phyloP scores from a whole-genome alignment of 2,329 filamentous ascomycete genomes.

The Sclerotinia spermophila region DNA sequence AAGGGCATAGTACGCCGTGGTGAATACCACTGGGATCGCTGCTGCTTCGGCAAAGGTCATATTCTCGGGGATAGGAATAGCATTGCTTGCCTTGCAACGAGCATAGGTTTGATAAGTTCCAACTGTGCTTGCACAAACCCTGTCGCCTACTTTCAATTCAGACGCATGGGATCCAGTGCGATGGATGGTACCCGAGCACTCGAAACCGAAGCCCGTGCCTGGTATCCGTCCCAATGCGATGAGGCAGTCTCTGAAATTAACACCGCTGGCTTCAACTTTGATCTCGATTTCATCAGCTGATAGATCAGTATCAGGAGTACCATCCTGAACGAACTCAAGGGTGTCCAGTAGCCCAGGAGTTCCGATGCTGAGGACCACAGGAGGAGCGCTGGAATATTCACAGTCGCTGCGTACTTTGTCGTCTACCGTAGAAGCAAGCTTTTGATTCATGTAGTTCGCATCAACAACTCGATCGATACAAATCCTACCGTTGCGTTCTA shows the following conservation, averaged over 20 bases:
- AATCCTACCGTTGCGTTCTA: background rate
- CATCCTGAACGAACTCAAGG: background rate
- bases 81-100: background rate
- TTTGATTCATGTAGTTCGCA: background rate
- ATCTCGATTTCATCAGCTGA: background rate
- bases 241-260: constrained; percentile 3
- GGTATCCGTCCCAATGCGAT: background rate
- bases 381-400: background rate
- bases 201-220: background rate
- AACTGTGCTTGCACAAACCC: background rate
- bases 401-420: background rate
- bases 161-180: background rate
- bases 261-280: background rate
- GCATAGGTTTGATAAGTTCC: constrained; percentile 18
- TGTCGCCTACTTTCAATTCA: background rate
- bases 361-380: background rate
- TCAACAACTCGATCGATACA: background rate
- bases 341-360: background rate
- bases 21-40: constrained; percentile 26
- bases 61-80: background rate
- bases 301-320: background rate
- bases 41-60: background rate
- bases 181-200: background rate
- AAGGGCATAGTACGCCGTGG: constrained; percentile 28
- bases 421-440: background rate